Percentiles rank a stretch among this genome's conserved stretches.
phyloP scores from a whole-genome alignment of 768 basidiomycete genomes.

The Rhizopogon vesiculosus region DNA sequence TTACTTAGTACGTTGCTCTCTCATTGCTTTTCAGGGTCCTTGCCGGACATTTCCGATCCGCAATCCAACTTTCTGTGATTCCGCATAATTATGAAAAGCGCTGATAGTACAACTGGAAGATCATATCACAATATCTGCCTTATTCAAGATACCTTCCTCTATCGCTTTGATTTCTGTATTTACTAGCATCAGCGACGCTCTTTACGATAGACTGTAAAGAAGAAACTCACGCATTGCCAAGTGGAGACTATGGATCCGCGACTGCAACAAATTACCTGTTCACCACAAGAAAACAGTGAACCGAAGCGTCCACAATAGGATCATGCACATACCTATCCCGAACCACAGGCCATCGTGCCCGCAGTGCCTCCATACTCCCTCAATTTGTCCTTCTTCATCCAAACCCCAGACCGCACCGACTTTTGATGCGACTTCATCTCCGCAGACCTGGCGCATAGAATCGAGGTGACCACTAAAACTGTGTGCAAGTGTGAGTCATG shows the following conservation, averaged over 20 bases:
- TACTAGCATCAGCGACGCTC: background rate
- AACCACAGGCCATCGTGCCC: conserved; percentile 35
- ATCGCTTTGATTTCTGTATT: conserved; percentile 24
- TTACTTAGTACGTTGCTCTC: too few relatives aligned
- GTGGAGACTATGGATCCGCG: conserved; percentile 27
- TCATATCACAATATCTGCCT: background rate
- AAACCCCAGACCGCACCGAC: conserved; percentile 57
- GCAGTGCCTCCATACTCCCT: conserved; percentile 30
- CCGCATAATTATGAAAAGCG: too few relatives aligned
- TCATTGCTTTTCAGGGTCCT: too few relatives aligned
- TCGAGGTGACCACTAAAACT: conserved; percentile 31
- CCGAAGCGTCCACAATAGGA: too few relatives aligned
- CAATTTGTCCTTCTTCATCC: conserved; percentile 57
- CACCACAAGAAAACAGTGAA: background rate
- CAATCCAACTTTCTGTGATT: too few relatives aligned
- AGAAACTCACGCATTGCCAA: conserved; percentile 24
- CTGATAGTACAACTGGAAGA: too few relatives aligned
- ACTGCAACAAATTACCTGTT: conserved; percentile 17
- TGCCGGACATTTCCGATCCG: too few relatives aligned
- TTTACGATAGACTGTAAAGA: background rate
- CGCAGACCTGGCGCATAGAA: too few relatives aligned
- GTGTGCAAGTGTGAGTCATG: background rate
- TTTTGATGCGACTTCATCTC: conserved; percentile 32
- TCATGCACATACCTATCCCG: conserved; percentile 12
- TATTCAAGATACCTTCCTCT: conserved; percentile 18